Evolutionary conservation across 345 rosid species (phyloP).

Genomic region (Pugionium cornutum): DNA sequence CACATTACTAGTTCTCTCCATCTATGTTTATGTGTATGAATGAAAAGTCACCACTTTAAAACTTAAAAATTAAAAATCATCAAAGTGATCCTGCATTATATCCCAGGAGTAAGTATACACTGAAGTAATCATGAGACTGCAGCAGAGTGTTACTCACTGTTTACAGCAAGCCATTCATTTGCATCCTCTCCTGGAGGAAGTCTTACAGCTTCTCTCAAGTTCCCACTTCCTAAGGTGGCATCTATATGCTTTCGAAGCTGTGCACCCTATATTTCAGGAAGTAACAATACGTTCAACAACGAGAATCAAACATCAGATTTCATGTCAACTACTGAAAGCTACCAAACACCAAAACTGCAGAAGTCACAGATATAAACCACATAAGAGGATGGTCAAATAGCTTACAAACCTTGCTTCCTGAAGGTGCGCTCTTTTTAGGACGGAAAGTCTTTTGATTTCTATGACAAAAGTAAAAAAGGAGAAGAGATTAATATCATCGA

Average conservation of each 20-base stretch:
- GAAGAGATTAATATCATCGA: conserved; percentile 1
- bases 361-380: conserved; percentile 1
- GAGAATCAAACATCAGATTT: neutral
- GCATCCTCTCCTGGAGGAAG: conserved; percentile 99
- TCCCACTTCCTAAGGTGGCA: conserved; percentile 97
- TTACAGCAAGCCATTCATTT: conserved; percentile 99
- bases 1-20: neutral
- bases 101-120: neutral
- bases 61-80: neutral
- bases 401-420: conserved; percentile 91
- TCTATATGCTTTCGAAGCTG: conserved; percentile 97
- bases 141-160: conserved; percentile 57
- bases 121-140: conserved; percentile 6
- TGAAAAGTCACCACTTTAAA: neutral
- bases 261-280: conserved; percentile 70
- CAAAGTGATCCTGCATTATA: conserved; percentile 1
- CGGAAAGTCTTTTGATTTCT: conserved; percentile 98
- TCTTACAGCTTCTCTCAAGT: conserved; percentile 96
- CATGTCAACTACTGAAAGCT: conserved; percentile 3
- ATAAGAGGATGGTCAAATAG: neutral
- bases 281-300: conserved; percentile 16
- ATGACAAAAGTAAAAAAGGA: conserved; percentile 31
- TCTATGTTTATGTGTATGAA: neutral
- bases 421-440: conserved; percentile 96
- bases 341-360: conserved; percentile 11